A percentile compares a stretch with the other conserved stretches of the same genome.
phyloP scores from a whole-genome alignment of 2,329 filamentous ascomycete species.

The Fusarium pseudoanthophilum region DNA sequence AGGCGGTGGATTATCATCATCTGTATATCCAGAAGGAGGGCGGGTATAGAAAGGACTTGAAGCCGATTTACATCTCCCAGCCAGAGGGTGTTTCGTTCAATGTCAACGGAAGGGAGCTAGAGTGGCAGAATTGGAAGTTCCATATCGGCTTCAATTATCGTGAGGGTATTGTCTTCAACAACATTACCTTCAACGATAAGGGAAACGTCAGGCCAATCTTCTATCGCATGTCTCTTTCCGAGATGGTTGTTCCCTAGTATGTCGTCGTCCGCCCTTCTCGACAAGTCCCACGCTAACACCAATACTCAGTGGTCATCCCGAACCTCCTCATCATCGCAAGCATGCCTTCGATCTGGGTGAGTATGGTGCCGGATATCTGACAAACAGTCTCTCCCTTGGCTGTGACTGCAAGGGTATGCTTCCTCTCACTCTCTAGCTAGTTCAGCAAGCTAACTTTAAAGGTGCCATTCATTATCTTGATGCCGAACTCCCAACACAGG shows the following conservation, averaged over 20 bases:
- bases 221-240: slow-evolving; percentile 87
- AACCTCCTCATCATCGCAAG: slow-evolving; percentile 82
- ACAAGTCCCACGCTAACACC: background rate
- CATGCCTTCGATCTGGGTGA: slow-evolving; percentile 85
- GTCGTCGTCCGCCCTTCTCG: background rate
- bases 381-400: slow-evolving; percentile 78
- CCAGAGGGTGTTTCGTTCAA: slow-evolving; percentile 90
- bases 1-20: slow-evolving; percentile 83
- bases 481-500: slow-evolving; percentile 81
- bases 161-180: slow-evolving; percentile 89
- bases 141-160: slow-evolving; percentile 96
- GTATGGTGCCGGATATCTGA: slow-evolving; percentile 85
- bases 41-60: slow-evolving; percentile 81
- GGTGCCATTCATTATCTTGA: slow-evolving; percentile 84
- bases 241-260: slow-evolving; percentile 90
- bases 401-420: slow-evolving; percentile 85
- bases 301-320: slow-evolving; percentile 69
- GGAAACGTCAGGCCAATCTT: slow-evolving; percentile 81
- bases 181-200: slow-evolving; percentile 91
- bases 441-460: background rate
- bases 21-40: slow-evolving; percentile 76
- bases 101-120: slow-evolving; percentile 74
- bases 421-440: accelerated
- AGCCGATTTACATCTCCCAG: slow-evolving; percentile 88
- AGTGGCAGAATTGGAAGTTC: slow-evolving; percentile 94